These are phyloP conservation scores for Syzygium grande DNA, from an alignment of 345 rosid species.

Conservation along the genomic window DNA sequence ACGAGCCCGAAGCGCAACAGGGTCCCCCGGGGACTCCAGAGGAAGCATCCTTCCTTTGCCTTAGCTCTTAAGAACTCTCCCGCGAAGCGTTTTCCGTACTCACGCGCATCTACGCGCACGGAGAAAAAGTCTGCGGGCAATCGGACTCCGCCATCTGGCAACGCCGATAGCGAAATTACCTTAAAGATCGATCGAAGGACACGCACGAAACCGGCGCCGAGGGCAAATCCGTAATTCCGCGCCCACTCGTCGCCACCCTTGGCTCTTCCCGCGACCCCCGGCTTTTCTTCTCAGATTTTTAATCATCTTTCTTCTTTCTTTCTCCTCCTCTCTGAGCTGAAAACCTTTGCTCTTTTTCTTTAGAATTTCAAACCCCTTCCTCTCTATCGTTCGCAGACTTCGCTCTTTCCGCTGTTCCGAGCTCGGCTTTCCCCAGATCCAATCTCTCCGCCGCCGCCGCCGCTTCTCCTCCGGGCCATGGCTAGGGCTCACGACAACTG, in stretches of 20 bases:
- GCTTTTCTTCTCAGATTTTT: too few relatives aligned
- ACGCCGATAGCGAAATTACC: background rate
- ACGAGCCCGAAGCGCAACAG: rapidly evolving
- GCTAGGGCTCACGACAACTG: constrained; percentile 61
- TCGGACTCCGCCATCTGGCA: background rate
- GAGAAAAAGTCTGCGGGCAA: background rate
- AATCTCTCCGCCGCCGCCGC: background rate
- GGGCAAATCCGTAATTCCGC: background rate
- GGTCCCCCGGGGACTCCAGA: too few relatives aligned
- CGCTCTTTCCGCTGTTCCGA: background rate
- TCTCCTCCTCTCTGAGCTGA: background rate
- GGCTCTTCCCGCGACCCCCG: background rate
- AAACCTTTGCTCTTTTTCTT: background rate
- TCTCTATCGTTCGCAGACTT: background rate
- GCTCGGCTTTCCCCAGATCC: background rate
- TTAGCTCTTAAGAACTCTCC: background rate
- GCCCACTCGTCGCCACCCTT: background rate
- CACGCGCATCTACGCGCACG: background rate
- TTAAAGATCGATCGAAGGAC: background rate
- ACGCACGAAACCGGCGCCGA: background rate
- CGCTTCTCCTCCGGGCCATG: constrained; percentile 26
- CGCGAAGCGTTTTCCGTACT: too few relatives aligned
- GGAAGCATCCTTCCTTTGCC: background rate
- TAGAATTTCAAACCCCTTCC: background rate
- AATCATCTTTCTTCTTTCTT: too few relatives aligned